Base-by-base conservation (phyloP, 805 yeast genomes). In the Brettanomyces custersianus region DNA sequence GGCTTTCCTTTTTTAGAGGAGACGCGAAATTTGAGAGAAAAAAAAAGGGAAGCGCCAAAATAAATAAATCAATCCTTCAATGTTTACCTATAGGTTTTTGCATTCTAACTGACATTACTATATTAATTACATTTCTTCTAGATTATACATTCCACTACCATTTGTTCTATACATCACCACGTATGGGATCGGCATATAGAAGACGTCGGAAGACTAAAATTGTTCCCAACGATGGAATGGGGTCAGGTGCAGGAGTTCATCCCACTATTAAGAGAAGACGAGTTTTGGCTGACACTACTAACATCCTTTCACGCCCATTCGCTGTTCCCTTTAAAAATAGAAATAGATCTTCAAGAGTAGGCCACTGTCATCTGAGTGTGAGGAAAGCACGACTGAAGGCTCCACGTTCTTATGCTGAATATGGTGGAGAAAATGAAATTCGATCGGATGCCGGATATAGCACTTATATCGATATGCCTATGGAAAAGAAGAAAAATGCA, bases 161-260 rank as follows among this genome's bases (percentile, higher is more conserved):
- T 29, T 18, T 29, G 9, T 29, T 13, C 21, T 29, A n/a, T n/a
- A n/a, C n/a, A n/a, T n/a, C n/a, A n/a, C n/a, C n/a, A n/a, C n/a
- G n/a, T n/a, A n/a, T n/a, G n/a, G n/a, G n/a, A n/a, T n/a, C n/a
- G n/a, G n/a, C n/a, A n/a, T 34, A 34, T 20, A 34, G 37, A 27
- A 9, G 25, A 25, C 36, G 33, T 40, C 41, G 30, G 42, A 38
- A 28, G 23, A 41, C 37, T 11, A 47, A 42, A 4, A 31, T 37
- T 20, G 17, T 46, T 3, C 47, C 40, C 4, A 62, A 62, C 37
- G 71, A 66, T 25, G 28, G 28, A 11, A 59, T 77, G 22, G 88
- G 87, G 2, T 72, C 77, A 1, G 90, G 88, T 1, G 82, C 82
- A 1, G 81, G 83, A 0, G 64, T 81, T 0, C 69, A 74, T n/a